Evolutionary conservation across 139 green algal genomes (phyloP).

Genomic region (Chlorella sp.): DNA sequence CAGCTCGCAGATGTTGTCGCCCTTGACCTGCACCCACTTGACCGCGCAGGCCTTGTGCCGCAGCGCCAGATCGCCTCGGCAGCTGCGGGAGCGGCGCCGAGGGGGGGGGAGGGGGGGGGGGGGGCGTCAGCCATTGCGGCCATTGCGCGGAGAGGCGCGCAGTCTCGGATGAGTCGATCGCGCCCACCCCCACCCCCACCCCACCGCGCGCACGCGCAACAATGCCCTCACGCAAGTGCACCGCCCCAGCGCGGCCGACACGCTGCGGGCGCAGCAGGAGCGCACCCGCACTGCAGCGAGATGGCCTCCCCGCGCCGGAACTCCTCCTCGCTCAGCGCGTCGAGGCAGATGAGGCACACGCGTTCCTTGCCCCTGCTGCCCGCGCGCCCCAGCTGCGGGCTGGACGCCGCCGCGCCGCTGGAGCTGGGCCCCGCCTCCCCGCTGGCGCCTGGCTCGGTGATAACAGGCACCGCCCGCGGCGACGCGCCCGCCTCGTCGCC

Average conservation of each 20-base stretch:
- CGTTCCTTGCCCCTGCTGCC: not conserved
- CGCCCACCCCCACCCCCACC: no score
- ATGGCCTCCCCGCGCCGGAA: conserved; percentile 70
- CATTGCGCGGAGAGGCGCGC: not conserved
- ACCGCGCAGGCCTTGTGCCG: conserved; percentile 77
- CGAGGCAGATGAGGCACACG: conserved; percentile 83
- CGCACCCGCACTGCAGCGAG: conserved; percentile 53
- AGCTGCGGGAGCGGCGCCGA: no score
- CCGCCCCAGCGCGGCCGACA: no score
- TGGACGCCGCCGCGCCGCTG: no score
- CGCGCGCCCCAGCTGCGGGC: not conserved
- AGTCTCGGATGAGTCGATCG: no score
- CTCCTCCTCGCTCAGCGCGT: conserved; percentile 63
- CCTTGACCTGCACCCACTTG: conserved; percentile 83
- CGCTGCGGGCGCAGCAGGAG: no score
- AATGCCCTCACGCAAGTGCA: no score
- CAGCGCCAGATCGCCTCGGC: conserved; percentile 80
- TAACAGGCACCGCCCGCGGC: no score
- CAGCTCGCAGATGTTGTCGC: conserved; percentile 60
- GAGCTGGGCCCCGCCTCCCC: no score
- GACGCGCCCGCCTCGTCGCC: no score
- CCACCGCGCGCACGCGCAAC: no score
- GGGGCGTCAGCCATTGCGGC: not conserved
- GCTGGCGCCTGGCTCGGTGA: no score
- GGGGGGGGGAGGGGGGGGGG: not conserved